A percentile compares a stretch with the other conserved stretches of the same genome.
Evolutionary conservation across 345 rosid species (phyloP).

Genomic region (Hibiscus syriacus): DNA sequence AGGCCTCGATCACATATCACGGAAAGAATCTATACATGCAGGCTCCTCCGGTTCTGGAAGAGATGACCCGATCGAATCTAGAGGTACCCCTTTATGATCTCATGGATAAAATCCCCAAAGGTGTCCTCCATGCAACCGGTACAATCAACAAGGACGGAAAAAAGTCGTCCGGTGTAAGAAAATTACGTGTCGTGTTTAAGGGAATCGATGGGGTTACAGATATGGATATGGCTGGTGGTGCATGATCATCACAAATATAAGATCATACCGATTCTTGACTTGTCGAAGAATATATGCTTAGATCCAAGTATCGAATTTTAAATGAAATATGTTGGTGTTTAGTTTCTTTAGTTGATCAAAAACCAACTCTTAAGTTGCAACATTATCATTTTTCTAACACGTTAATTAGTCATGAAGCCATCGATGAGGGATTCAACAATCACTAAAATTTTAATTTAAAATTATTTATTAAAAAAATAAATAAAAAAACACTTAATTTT

Average conservation of each 20-base stretch:
- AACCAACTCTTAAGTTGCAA: no score
- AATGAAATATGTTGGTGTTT: no score
- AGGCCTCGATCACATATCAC: constrained; percentile 57
- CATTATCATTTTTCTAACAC: no score
- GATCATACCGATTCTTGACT: not conserved
- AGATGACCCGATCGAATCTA: constrained; percentile 75
- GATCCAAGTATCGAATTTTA: not conserved
- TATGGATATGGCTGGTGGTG: constrained; percentile 84
- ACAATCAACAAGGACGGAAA: constrained; percentile 36
- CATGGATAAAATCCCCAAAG: constrained; percentile 57
- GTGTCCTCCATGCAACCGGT: constrained; percentile 52
- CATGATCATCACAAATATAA: constrained; percentile 22
- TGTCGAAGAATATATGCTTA: not conserved
- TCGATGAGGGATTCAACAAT: no score
- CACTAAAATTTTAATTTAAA: no score
- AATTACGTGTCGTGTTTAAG: constrained; percentile 62
- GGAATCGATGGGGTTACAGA: constrained; percentile 63
- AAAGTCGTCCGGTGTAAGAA: constrained; percentile 50
- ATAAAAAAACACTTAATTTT: no score
- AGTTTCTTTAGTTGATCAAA: no score
- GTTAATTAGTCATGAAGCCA: no score
- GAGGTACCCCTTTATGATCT: constrained; percentile 54
- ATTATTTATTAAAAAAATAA: no score
- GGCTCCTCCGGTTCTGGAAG: constrained; percentile 91
- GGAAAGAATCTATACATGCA: constrained; percentile 83